Percentiles rank a stretch among this genome's conserved stretches.
phyloP scores from a whole-genome alignment of 176 grass and related monocot species.

The Dendrocalamus sinicus region DNA sequence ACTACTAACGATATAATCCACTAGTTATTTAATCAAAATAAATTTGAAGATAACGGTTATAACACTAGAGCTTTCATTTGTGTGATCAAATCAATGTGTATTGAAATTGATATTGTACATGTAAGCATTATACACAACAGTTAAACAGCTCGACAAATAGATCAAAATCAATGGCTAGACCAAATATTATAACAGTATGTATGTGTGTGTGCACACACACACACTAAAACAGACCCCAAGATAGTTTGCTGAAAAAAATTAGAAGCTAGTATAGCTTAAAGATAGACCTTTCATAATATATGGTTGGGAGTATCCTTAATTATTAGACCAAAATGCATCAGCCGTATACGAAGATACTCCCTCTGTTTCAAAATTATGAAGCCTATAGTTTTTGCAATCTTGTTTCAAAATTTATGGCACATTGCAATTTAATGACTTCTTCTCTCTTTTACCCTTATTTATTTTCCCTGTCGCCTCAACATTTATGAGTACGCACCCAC shows the following conservation, averaged over 20 bases:
- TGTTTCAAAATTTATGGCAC: too few relatives aligned
- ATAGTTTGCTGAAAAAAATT: background rate
- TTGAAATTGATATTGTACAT: background rate
- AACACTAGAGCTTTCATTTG: too few relatives aligned
- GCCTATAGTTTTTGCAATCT: too few relatives aligned
- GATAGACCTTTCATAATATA: background rate
- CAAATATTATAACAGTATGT: background rate
- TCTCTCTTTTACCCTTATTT: too few relatives aligned
- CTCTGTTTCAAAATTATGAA: too few relatives aligned
- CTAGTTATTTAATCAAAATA: background rate
- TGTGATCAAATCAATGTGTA: background rate
- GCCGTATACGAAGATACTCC: background rate
- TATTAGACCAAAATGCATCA: background rate
- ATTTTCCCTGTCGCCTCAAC: too few relatives aligned
- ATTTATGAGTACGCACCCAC: too few relatives aligned
- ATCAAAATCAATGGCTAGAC: background rate
- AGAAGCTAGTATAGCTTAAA: background rate
- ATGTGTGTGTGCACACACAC: too few relatives aligned
- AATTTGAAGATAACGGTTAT: background rate
- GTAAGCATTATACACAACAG: background rate
- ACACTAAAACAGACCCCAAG: background rate
- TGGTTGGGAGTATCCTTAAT: background rate
- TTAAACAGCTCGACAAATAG: background rate
- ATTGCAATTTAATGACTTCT: too few relatives aligned
- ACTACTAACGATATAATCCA: too few relatives aligned